A percentile compares a stretch with the other conserved stretches of the same genome.
Evolutionary conservation across 176 grass and related monocot genomes (phyloP).

Genomic region (Rhynchospora breviuscula): DNA sequence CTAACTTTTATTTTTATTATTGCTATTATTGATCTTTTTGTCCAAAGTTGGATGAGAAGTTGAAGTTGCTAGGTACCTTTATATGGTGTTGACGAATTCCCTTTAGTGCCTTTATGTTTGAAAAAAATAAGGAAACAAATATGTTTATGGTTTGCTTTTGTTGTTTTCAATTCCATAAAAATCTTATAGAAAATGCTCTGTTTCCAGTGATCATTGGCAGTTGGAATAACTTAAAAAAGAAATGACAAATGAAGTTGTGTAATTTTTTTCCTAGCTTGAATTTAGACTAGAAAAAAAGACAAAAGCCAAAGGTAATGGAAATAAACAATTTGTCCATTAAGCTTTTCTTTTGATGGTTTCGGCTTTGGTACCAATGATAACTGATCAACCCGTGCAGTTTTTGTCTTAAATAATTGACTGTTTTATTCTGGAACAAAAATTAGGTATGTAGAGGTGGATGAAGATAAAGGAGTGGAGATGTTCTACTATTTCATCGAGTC

Average conservation of each 20-base stretch:
- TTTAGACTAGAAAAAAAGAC: not conserved
- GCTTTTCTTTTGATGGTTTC: not conserved
- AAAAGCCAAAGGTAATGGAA: not conserved
- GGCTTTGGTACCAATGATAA: not conserved
- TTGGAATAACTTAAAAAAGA: not conserved
- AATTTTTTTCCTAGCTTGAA: not conserved
- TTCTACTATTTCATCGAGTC: constrained; percentile 76
- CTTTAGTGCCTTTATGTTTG: not conserved
- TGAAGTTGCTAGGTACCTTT: not conserved
- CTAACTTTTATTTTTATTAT: not conserved
- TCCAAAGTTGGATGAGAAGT: not conserved
- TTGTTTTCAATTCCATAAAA: not conserved
- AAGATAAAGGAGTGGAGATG: constrained; percentile 33
- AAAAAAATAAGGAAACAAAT: not conserved
- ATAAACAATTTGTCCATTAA: not conserved
- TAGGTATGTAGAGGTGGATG: constrained; percentile 60
- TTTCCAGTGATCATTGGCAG: not conserved
- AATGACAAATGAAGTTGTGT: not conserved
- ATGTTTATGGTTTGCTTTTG: not conserved
- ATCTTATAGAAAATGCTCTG: not conserved
- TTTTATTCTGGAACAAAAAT: not conserved
- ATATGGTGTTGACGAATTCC: not conserved
- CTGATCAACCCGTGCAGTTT: not conserved
- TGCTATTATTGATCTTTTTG: not conserved
- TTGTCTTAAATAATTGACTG: not conserved